These are phyloP conservation scores for Dictyostelium capitatum DNA, from an alignment of 78 protist species.

Conservation along the genomic window DNA sequence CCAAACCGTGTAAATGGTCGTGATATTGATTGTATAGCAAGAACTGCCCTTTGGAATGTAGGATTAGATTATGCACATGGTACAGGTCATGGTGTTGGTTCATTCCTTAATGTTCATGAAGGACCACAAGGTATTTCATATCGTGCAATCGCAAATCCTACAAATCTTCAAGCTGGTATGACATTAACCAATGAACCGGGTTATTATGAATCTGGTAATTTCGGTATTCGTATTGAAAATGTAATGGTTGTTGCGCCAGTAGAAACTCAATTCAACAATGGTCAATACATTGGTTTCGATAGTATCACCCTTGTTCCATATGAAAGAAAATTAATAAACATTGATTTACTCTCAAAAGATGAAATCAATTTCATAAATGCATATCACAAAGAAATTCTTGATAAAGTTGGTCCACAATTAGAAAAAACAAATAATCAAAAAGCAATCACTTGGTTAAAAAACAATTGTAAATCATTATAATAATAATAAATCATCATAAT, in stretches of 20 bases:
- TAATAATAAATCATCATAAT: neutral
- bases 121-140: conserved; percentile 86
- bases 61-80: conserved; percentile 97
- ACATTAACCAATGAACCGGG: conserved; percentile 94
- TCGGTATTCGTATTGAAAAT: conserved; percentile 97
- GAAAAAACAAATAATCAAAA: conserved; percentile 10
- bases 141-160: conserved; percentile 20
- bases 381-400: conserved; percentile 83
- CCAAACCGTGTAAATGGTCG: conserved; percentile 88
- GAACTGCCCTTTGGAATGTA: conserved; percentile 86
- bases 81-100: conserved; percentile 99
- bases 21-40: conserved; percentile 87
- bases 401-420: conserved; percentile 33
- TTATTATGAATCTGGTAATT: conserved; percentile 91
- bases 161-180: conserved; percentile 78
- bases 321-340: conserved; percentile 84
- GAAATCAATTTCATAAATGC: conserved; percentile 85
- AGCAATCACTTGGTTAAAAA: conserved; percentile 30
- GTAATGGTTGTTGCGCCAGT: conserved; percentile 46
- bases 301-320: conserved; percentile 86
- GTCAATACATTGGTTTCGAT: conserved; percentile 83
- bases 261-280: conserved; percentile 31
- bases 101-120: conserved; percentile 96
- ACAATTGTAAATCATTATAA: conserved; percentile 38
- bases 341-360: conserved; percentile 41